Percentiles rank a stretch among this genome's conserved stretches.
Conservation (phyloP, 2,329 filamentous ascomycete genomes). For the Fusarium praegraminearum region DNA sequence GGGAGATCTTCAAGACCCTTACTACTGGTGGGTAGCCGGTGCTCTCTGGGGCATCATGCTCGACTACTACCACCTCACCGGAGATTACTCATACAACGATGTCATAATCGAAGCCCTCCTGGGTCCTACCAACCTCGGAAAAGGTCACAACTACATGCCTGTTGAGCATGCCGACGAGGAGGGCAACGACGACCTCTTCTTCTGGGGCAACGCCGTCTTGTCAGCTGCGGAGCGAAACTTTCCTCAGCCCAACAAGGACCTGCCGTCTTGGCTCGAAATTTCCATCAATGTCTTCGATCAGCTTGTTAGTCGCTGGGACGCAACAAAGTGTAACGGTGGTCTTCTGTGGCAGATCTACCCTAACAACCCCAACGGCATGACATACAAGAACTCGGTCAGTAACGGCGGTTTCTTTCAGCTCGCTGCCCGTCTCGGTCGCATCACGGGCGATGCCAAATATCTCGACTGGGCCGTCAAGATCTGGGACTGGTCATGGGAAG, state of each 20-base stretch:
- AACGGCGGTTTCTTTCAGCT: constrained; percentile 89
- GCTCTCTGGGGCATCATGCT: constrained; percentile 76
- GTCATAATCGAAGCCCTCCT: constrained; percentile 69
- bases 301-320: constrained; percentile 78
- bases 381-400: constrained; percentile 85
- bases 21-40: constrained; percentile 77
- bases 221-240: constrained; percentile 77
- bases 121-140: constrained; percentile 66
- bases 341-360: constrained; percentile 85
- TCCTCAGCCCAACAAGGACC: constrained; percentile 66
- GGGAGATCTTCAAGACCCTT: constrained; percentile 72
- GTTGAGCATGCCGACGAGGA: constrained; percentile 67
- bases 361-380: constrained; percentile 78
- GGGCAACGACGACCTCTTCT: constrained; percentile 81
- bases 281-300: constrained; percentile 79
- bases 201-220: constrained; percentile 77
- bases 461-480: constrained; percentile 73
- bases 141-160: constrained; percentile 70
- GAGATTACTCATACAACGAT: constrained; percentile 71
- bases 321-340: constrained; percentile 74
- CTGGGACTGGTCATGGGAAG: constrained; percentile 72
- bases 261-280: constrained; percentile 75
- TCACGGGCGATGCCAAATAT: constrained; percentile 75
- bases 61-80: constrained; percentile 76
- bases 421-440: constrained; percentile 78